These are phyloP conservation scores for Pinus tabuliformis DNA, from an alignment of 75 land plant species.

Conservation along the genomic window DNA sequence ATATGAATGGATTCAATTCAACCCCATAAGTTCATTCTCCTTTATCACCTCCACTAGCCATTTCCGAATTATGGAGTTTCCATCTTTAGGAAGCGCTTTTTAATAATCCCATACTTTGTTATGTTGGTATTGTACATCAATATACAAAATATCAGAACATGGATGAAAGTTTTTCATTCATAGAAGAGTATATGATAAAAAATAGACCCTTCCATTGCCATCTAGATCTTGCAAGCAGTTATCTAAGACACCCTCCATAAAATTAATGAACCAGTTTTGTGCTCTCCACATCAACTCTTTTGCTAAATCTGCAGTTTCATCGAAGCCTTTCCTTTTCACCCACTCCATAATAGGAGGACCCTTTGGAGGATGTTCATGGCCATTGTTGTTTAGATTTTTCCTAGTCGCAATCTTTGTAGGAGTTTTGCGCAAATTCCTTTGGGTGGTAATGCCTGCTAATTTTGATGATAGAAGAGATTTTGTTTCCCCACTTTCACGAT, in stretches of 20 bases:
- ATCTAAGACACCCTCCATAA: too few relatives aligned
- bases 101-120: background rate
- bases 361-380: slow-evolving; percentile 15
- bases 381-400: slow-evolving; percentile 18
- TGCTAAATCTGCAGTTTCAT: too few relatives aligned
- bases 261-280: too few relatives aligned
- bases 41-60: too few relatives aligned
- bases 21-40: too few relatives aligned
- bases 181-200: too few relatives aligned
- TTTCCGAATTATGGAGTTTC: background rate
- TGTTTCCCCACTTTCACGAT: background rate
- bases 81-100: background rate
- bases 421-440: background rate
- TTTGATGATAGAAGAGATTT: background rate
- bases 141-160: slow-evolving; percentile 66
- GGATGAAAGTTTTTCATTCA: slow-evolving; percentile 72
- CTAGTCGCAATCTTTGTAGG: slow-evolving; percentile 16
- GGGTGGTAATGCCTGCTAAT: background rate
- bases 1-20: slow-evolving; percentile 85
- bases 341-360: slow-evolving; percentile 26
- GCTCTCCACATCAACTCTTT: too few relatives aligned
- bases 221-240: too few relatives aligned
- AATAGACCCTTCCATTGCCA: slow-evolving; percentile 92
- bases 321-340: slow-evolving; percentile 51
- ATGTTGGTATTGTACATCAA: slow-evolving; percentile 26